phyloP scores from a whole-genome alignment of 2,329 filamentous ascomycete species.

The Alternaria ventricosa region DNA sequence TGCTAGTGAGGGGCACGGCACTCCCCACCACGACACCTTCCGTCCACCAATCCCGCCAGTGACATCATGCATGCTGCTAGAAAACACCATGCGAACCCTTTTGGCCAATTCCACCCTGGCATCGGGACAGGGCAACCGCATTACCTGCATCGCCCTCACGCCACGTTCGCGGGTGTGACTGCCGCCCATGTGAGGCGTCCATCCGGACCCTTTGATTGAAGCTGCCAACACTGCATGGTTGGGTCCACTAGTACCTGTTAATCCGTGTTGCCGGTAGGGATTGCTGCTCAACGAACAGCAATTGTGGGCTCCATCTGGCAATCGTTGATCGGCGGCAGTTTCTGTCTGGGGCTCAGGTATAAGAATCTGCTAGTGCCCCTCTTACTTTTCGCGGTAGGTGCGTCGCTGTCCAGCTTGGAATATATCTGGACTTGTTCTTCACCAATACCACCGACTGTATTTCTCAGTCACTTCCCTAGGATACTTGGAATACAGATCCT shows the following conservation, averaged over 20 bases:
- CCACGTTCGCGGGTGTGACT: constrained; percentile 12
- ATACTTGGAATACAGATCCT: constrained; percentile 37
- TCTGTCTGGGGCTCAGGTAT: constrained; percentile 18
- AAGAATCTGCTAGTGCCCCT: constrained; percentile 35
- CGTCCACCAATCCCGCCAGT: constrained; percentile 6
- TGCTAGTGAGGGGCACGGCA: constrained; percentile 20
- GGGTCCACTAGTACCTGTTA: constrained; percentile 26
- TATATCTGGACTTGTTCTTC: constrained; percentile 30
- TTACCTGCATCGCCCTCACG: constrained; percentile 7
- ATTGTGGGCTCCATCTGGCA: constrained; percentile 32
- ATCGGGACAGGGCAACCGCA: not conserved
- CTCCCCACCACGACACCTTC: constrained; percentile 3
- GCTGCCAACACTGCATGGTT: constrained; percentile 14
- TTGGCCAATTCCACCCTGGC: not conserved
- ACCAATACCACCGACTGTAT: not conserved
- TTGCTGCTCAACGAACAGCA: constrained; percentile 26
- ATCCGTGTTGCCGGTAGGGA: constrained; percentile 20
- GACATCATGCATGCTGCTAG: constrained; percentile 17
- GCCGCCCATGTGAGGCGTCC: constrained; percentile 7
- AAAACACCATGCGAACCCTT: not conserved
- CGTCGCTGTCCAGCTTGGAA: constrained; percentile 33
- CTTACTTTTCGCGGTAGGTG: constrained; percentile 24
- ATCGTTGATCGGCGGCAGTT: constrained; percentile 7
- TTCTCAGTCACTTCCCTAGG: constrained; percentile 7
- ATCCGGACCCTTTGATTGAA: constrained; percentile 17